Conservation (phyloP, 2,329 filamentous ascomycete species). For the Pyricularia sp. region DNA sequence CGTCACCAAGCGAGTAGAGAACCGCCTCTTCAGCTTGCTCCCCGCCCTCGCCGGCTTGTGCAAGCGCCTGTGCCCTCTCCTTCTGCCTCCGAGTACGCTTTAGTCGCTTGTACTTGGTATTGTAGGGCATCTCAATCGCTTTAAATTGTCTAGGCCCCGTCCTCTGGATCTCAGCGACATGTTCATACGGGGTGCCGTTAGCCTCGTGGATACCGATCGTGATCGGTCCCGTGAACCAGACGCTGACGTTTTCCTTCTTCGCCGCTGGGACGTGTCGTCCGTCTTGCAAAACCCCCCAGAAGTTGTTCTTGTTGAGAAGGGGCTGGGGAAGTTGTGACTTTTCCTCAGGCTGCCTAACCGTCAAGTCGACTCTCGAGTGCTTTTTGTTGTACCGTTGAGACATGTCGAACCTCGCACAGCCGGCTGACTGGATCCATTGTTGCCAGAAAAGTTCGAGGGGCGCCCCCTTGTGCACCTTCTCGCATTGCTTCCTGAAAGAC, state of each 20-base stretch:
- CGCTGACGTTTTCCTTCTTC: slow-evolving; percentile 44
- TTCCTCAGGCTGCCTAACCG: slow-evolving; percentile 62
- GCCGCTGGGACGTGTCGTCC: slow-evolving; percentile 55
- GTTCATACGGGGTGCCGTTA: slow-evolving; percentile 94
- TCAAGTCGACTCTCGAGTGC: slow-evolving; percentile 85
- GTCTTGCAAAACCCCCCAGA: slow-evolving; percentile 72
- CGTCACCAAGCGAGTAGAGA: slow-evolving; percentile 76
- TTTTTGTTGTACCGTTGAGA: slow-evolving; percentile 96
- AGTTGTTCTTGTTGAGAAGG: slow-evolving; percentile 55
- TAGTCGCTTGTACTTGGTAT: slow-evolving; percentile 95
- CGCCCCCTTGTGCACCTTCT: slow-evolving; percentile 53
- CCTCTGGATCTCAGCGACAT: slow-evolving; percentile 80
- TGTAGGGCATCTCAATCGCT: slow-evolving; percentile 72
- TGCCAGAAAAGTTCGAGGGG: slow-evolving; percentile 84
- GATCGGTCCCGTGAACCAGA: slow-evolving; percentile 84
- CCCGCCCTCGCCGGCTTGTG: slow-evolving; percentile 43
- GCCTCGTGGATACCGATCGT: slow-evolving; percentile 96
- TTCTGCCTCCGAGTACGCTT: slow-evolving; percentile 78
- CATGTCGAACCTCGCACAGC: slow-evolving; percentile 78
- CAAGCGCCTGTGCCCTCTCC: slow-evolving; percentile 51
- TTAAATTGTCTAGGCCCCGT: slow-evolving; percentile 3
- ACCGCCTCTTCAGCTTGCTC: slow-evolving; percentile 59
- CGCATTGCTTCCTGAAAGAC: slow-evolving; percentile 69
- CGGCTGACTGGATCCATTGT: slow-evolving; percentile 82
- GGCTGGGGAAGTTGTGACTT: slow-evolving; percentile 39